These are phyloP conservation scores for Marasmius oreades DNA, from an alignment of 1,284 basidiomycete genomes.

Conservation along the genomic window DNA sequence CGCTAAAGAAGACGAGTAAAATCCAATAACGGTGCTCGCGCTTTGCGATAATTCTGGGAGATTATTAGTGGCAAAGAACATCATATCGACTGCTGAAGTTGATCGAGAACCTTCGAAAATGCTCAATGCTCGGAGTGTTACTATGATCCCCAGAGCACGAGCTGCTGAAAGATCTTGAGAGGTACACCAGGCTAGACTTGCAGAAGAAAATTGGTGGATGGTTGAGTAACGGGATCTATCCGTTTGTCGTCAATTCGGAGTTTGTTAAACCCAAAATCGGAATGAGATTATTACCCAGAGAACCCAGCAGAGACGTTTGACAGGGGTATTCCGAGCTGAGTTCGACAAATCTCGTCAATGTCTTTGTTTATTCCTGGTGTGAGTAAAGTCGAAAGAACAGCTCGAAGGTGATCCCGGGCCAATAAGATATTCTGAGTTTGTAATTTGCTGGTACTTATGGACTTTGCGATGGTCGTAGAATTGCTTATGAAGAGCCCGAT, in stretches of 20 bases:
- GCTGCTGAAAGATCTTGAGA: slow-evolving; percentile 68
- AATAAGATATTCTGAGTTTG: slow-evolving; percentile 38
- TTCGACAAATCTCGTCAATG: slow-evolving; percentile 63
- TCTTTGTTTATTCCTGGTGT: slow-evolving; percentile 51
- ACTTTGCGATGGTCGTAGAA: slow-evolving; percentile 42
- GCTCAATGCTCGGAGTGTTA: slow-evolving; percentile 66
- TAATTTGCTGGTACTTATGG: slow-evolving; percentile 40
- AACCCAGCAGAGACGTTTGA: slow-evolving; percentile 44
- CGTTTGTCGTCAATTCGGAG: background rate
- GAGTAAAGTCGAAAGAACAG: slow-evolving; percentile 44
- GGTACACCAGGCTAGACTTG: slow-evolving; percentile 60
- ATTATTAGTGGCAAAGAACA: slow-evolving; percentile 7
- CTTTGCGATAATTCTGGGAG: slow-evolving; percentile 57
- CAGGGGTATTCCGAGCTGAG: slow-evolving; percentile 39
- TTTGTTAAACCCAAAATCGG: background rate
- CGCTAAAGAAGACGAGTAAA: slow-evolving; percentile 70
- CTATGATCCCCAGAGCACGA: slow-evolving; percentile 63
- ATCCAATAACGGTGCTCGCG: slow-evolving; percentile 70
- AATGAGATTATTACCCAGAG: slow-evolving; percentile 37
- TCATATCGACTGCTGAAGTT: slow-evolving; percentile 1
- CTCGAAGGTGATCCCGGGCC: slow-evolving; percentile 40
- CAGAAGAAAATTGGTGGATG: slow-evolving; percentile 36
- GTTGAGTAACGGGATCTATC: slow-evolving; percentile 36
- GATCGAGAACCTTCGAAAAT: slow-evolving; percentile 59
- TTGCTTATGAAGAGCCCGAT: slow-evolving; percentile 47